Evolutionary conservation across 257 asterid genomes (phyloP).

Genomic region (Solanum raphanifolium): DNA sequence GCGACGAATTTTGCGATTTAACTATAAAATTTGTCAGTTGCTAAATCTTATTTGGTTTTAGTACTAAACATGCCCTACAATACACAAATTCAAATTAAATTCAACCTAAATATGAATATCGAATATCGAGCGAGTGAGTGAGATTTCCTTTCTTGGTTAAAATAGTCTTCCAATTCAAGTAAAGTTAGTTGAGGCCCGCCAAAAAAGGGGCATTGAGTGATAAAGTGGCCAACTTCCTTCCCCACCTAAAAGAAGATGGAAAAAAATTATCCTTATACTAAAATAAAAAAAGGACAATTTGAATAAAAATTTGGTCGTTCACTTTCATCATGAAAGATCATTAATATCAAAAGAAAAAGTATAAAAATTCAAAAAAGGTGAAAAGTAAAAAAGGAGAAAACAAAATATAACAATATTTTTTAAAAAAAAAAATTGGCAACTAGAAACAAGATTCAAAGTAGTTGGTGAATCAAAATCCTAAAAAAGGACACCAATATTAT

Average conservation of each 20-base stretch:
- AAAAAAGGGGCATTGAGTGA: conserved; percentile 28
- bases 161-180: conserved; percentile 52
- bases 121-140: neutral
- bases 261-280: neutral
- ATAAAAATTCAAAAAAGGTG: conserved; percentile 17
- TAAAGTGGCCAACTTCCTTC: conserved; percentile 31
- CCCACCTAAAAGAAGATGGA: neutral
- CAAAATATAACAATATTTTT: neutral
- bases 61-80: too few species aligned
- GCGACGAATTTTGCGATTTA: too few species aligned
- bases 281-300: neutral
- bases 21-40: neutral
- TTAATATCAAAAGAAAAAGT: conserved; percentile 15
- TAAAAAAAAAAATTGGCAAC: conserved; percentile 18
- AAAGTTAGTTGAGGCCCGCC: conserved; percentile 42
- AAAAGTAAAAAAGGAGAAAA: neutral
- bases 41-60: too few species aligned
- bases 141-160: conserved; percentile 17
- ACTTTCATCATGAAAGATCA: conserved; percentile 9
- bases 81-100: neutral
- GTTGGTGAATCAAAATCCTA: conserved; percentile 4
- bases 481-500: conserved; percentile 1
- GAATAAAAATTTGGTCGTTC: neutral
- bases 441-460: conserved; percentile 25
- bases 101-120: neutral